A percentile compares a stretch with the other conserved stretches of the same genome.
phyloP scores from a whole-genome alignment of 331 rosid species.

The Pyracantha coccinea region DNA sequence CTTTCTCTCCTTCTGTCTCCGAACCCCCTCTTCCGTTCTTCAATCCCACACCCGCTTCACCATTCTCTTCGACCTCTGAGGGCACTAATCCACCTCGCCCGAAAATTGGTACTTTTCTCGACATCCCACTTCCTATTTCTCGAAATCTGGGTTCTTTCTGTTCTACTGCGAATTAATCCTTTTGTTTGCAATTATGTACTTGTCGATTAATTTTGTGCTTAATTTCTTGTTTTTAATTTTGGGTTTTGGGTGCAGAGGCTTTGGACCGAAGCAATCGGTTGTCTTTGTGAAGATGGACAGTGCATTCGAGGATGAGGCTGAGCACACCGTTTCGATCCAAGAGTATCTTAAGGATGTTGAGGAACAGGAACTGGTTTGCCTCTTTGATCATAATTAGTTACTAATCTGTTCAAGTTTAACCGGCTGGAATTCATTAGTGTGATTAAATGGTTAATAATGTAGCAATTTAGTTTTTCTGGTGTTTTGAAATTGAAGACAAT shows the following conservation, averaged over 20 bases:
- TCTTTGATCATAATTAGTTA: neutral
- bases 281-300: constrained; percentile 42
- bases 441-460: neutral
- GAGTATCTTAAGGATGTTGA: constrained; percentile 83
- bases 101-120: constrained; percentile 17
- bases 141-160: constrained; percentile 43
- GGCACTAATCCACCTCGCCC: neutral
- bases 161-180: neutral
- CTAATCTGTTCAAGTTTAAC: neutral
- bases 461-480: neutral
- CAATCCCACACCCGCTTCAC: neutral
- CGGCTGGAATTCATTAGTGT: neutral
- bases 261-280: neutral
- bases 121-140: neutral
- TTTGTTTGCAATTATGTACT: neutral
- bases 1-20: neutral
- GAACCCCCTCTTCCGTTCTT: neutral
- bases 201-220: neutral
- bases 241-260: constrained; percentile 13
- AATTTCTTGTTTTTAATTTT: neutral
- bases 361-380: constrained; percentile 77
- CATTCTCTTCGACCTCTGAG: constrained; percentile 1
- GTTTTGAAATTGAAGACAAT: neutral
- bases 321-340: constrained; percentile 54
- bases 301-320: constrained; percentile 56